These are phyloP conservation scores for Coemansia sp. DNA, from an alignment of 192 early-diverging fungal species.

Conservation along the genomic window DNA sequence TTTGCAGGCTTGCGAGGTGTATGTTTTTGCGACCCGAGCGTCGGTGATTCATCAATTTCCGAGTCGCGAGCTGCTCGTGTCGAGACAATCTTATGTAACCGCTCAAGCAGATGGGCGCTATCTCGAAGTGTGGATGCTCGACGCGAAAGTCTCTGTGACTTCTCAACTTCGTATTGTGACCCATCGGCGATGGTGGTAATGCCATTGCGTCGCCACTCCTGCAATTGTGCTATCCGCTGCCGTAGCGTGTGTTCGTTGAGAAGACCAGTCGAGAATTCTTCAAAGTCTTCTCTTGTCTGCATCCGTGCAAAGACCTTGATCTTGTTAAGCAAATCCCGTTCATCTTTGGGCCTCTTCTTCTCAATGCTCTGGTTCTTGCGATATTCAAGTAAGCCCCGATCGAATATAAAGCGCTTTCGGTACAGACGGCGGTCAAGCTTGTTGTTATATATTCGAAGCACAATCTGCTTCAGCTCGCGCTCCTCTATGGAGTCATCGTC, in stretches of 20 bases:
- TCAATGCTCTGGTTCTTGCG: conserved; percentile 75
- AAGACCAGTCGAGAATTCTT: conserved; percentile 69
- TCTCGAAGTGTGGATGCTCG: conserved; percentile 46
- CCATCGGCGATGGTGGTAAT: conserved; percentile 72
- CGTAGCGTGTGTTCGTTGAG: conserved; percentile 71
- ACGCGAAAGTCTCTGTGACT: conserved; percentile 52
- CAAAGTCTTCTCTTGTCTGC: conserved; percentile 79
- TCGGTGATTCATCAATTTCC: neutral
- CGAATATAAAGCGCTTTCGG: conserved; percentile 85
- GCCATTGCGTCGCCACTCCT: conserved; percentile 90
- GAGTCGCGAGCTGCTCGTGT: conserved; percentile 19
- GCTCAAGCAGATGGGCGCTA: conserved; percentile 47
- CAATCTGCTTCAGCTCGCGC: conserved; percentile 81
- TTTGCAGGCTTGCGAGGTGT: conserved; percentile 19
- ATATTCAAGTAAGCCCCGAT: conserved; percentile 85
- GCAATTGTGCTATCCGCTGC: conserved; percentile 77
- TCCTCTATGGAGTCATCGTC: conserved; percentile 87
- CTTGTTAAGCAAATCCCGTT: conserved; percentile 77
- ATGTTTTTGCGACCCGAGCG: conserved; percentile 7
- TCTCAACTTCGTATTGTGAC: conserved; percentile 71
- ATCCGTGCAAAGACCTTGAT: conserved; percentile 86
- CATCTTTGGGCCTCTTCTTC: conserved; percentile 81
- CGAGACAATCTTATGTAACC: conserved; percentile 36
- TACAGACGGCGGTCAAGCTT: conserved; percentile 77
- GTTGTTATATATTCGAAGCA: conserved; percentile 92